These are phyloP conservation scores for Flaveria ramosissima DNA, from an alignment of 129 eudicot genomes.

Conservation along the genomic window DNA sequence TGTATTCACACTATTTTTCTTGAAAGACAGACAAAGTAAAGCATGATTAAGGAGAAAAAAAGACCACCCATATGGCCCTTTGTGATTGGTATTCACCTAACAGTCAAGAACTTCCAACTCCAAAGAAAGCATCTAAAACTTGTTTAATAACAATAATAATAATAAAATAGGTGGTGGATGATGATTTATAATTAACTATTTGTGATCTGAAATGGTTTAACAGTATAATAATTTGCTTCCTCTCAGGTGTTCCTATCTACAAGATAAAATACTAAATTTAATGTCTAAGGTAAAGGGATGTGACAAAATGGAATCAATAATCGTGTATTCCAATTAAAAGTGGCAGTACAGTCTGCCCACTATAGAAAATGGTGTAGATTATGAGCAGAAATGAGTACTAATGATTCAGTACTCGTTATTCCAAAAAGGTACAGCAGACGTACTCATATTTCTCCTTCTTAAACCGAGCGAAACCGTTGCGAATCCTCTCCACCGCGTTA, in stretches of 20 bases:
- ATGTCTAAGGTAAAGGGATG: background rate
- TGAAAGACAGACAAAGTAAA: background rate
- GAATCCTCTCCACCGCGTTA: constrained; percentile 67
- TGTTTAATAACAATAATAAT: background rate
- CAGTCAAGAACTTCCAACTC: background rate
- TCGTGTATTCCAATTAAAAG: constrained; percentile 26
- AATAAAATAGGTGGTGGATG: constrained; percentile 3
- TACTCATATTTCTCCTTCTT: constrained; percentile 87
- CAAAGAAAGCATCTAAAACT: background rate
- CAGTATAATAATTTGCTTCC: constrained; percentile 20
- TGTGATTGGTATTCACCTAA: background rate
- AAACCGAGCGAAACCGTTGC: constrained; percentile 71
- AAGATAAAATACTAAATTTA: constrained; percentile 9
- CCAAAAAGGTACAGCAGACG: constrained; percentile 36
- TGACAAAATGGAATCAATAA: constrained; percentile 35
- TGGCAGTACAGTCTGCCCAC: constrained; percentile 25
- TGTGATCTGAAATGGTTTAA: background rate
- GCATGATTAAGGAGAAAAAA: background rate
- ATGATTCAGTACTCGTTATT: constrained; percentile 19
- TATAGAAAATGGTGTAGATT: constrained; percentile 17
- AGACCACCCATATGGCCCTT: background rate
- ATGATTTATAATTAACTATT: background rate
- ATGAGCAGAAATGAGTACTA: constrained; percentile 27
- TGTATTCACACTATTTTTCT: background rate
- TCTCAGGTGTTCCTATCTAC: constrained; percentile 2